These are phyloP conservation scores for Escovopsis sp. DNA, from an alignment of 2,329 filamentous ascomycete genomes.

Conservation along the genomic window DNA sequence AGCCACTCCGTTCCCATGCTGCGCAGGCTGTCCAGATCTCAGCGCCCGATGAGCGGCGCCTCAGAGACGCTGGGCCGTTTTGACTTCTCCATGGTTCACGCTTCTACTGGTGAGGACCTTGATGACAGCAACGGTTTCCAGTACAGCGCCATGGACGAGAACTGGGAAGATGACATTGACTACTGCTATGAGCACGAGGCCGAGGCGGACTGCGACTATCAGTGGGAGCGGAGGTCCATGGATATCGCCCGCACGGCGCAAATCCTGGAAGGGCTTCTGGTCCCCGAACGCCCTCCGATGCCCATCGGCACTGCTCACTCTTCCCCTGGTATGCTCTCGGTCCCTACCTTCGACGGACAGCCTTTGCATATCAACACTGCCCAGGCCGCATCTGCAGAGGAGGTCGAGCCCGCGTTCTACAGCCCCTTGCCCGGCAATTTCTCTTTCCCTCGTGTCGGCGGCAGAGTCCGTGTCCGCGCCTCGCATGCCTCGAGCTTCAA, in stretches of 20 bases:
- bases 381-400: conserved; percentile 29
- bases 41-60: conserved; percentile 31
- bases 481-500: conserved; percentile 41
- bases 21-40: conserved; percentile 26
- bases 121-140: conserved; percentile 6
- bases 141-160: conserved; percentile 27
- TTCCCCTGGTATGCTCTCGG: conserved; percentile 15
- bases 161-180: conserved; percentile 56
- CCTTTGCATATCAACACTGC: conserved; percentile 15
- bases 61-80: conserved; percentile 38
- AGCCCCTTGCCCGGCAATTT: conserved; percentile 32
- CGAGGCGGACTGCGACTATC: conserved; percentile 51
- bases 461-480: conserved; percentile 20
- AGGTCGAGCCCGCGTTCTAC: conserved; percentile 26
- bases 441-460: conserved; percentile 31
- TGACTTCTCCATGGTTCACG: conserved; percentile 24
- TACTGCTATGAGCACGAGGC: conserved; percentile 57
- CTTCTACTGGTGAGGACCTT: conserved; percentile 8
- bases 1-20: conserved; percentile 42
- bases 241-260: conserved; percentile 21
- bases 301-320: conserved; percentile 7
- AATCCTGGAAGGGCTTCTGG: conserved; percentile 11
- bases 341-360: conserved; percentile 26
- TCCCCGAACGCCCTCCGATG: conserved; percentile 7
- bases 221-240: conserved; percentile 45